phyloP scores from a whole-genome alignment of 345 rosid genomes.

The Euphorbia pulcherrima region DNA sequence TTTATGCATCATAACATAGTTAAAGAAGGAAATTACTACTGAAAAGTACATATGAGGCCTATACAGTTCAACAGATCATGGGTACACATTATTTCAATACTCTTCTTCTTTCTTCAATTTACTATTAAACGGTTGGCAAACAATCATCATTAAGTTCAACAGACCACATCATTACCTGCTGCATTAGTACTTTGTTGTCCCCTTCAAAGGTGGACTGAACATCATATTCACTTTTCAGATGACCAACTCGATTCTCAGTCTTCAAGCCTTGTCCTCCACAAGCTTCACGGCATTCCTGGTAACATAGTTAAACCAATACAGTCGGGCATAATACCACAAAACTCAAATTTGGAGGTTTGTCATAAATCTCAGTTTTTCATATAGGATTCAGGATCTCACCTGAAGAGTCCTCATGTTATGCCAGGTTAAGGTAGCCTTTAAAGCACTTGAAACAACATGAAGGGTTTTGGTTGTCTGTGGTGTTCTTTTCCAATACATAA shows the following conservation, averaged over 20 bases:
- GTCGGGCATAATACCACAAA: background rate
- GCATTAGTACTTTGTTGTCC: conserved; percentile 88
- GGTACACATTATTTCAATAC: no score
- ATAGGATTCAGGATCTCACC: conserved; percentile 35
- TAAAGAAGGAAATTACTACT: no score
- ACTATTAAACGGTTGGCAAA: no score
- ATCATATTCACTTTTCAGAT: conserved; percentile 77
- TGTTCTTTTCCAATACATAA: conserved; percentile 66
- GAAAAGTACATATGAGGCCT: no score
- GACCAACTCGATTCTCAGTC: conserved; percentile 86
- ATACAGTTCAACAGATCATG: no score
- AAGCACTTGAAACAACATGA: conserved; percentile 80
- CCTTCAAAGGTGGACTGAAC: conserved; percentile 95
- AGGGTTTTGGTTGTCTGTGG: conserved; percentile 69
- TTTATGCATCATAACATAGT: no score
- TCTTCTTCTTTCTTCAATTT: no score
- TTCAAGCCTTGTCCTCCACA: conserved; percentile 94
- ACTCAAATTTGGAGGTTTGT: background rate
- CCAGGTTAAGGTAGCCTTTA: conserved; percentile 77
- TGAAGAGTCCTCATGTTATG: conserved; percentile 94
- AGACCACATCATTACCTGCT: conserved; percentile 53
- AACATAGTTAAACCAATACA: conserved; percentile 10
- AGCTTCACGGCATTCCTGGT: conserved; percentile 96
- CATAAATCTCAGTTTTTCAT: background rate
- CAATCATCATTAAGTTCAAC: no score